phyloP scores from a whole-genome alignment of 768 basidiomycete genomes.

The Boletus tomentosulus region DNA sequence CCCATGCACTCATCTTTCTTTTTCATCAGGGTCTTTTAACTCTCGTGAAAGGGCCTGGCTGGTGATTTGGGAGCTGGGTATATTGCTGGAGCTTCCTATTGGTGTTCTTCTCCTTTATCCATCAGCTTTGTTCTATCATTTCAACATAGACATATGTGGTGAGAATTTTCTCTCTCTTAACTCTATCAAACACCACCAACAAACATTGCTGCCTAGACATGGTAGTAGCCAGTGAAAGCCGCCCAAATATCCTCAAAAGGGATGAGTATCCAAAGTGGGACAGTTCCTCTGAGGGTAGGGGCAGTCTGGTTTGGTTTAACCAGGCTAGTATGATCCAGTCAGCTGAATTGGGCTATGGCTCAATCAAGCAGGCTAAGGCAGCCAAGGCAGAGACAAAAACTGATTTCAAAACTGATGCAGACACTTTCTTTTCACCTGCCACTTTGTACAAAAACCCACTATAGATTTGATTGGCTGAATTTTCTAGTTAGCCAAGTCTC shows the following conservation, averaged over 20 bases:
- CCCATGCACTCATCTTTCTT: neutral
- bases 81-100: neutral
- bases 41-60: neutral
- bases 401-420: neutral
- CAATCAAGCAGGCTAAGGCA: no score
- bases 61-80: neutral
- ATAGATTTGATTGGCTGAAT: no score
- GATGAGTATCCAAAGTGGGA: neutral
- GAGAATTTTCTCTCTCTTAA: neutral
- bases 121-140: no score
- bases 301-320: neutral
- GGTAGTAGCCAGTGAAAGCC: neutral
- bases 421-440: neutral
- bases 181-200: neutral
- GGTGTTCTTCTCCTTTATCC: neutral
- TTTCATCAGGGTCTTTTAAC: neutral
- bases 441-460: no score
- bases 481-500: no score
- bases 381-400: neutral
- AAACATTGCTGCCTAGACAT: neutral
- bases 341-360: no score
- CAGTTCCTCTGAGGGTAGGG: neutral
- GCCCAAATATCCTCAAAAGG: neutral
- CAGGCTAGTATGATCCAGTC: no score
- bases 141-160: neutral